Conservation (phyloP, 1,139 yeast species). For the Zygosaccharomyces sapae region DNA sequence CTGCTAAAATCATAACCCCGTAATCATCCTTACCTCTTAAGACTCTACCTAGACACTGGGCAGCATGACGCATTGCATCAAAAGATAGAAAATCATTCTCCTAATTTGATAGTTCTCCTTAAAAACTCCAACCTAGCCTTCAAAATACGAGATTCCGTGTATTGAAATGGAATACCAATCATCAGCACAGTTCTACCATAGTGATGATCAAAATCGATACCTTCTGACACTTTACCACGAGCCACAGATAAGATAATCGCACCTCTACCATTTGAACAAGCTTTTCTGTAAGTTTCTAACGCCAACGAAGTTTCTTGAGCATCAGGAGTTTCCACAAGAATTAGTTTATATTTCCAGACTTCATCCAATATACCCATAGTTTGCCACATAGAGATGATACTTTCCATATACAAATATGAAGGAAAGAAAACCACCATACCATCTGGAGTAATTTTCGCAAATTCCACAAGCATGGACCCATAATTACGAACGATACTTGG, state of each 20-base stretch:
- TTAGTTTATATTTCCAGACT: constrained; percentile 95
- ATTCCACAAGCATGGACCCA: constrained; percentile 87
- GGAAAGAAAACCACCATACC: constrained; percentile 98
- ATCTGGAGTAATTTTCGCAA: constrained; percentile 93
- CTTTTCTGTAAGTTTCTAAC: constrained; percentile 89
- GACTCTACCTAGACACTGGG: constrained; percentile 96
- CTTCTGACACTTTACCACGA: constrained; percentile 97
- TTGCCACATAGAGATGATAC: constrained; percentile 97
- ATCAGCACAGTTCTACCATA: constrained; percentile 95
- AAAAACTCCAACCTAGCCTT: constrained; percentile 91
- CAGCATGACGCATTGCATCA: constrained; percentile 99
- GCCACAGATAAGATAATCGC: constrained; percentile 96
- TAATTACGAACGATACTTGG: constrained; percentile 97
- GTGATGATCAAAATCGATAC: constrained; percentile 98
- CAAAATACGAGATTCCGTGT: constrained; percentile 91
- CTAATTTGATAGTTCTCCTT: constrained; percentile 89
- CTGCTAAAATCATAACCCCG: constrained; percentile 97
- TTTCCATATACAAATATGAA: constrained; percentile 93
- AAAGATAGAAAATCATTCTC: constrained; percentile 93
- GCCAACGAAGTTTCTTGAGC: constrained; percentile 97
- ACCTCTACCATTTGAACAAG: constrained; percentile 96
- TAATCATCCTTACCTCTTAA: constrained; percentile 96
- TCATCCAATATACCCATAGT: constrained; percentile 96
- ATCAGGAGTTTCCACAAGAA: constrained; percentile 97
- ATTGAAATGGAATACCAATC: constrained; percentile 99